phyloP scores from a whole-genome alignment of 768 basidiomycete genomes.

The Candolleomyces efflorescens region DNA sequence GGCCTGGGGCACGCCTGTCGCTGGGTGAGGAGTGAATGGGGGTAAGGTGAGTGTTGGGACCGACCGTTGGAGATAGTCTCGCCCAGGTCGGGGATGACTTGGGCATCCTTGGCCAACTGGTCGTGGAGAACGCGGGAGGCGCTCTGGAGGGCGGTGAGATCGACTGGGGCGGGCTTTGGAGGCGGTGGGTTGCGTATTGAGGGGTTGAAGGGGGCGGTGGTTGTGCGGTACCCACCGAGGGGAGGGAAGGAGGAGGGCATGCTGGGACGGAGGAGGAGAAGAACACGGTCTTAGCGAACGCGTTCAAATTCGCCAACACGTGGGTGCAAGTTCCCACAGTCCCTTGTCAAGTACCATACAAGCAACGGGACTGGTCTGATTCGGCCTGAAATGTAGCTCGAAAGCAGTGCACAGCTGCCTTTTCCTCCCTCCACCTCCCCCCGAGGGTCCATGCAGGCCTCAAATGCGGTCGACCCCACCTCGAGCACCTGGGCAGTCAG shows the following conservation, averaged over 20 bases:
- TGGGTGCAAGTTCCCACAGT: background rate
- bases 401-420: background rate
- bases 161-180: constrained; percentile 38
- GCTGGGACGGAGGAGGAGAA: background rate
- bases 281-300: background rate
- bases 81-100: constrained; percentile 70
- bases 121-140: constrained; percentile 68
- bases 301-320: constrained; percentile 9
- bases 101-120: constrained; percentile 66
- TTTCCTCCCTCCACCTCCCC: background rate
- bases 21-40: constrained; percentile 7
- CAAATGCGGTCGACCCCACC: background rate
- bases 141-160: constrained; percentile 58
- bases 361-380: background rate
- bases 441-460: background rate
- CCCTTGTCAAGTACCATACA: background rate
- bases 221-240: background rate
- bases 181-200: constrained; percentile 1
- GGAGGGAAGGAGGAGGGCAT: constrained; percentile 6
- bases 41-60: constrained; percentile 18
- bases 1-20: constrained; percentile 57
- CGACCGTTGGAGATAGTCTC: constrained; percentile 61
- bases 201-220: background rate
- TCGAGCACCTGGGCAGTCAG: background rate
- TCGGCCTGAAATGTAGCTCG: background rate